Evolutionary conservation across 2,329 filamentous ascomycete species (phyloP).

Genomic region (Colletotrichum theobromicola): DNA sequence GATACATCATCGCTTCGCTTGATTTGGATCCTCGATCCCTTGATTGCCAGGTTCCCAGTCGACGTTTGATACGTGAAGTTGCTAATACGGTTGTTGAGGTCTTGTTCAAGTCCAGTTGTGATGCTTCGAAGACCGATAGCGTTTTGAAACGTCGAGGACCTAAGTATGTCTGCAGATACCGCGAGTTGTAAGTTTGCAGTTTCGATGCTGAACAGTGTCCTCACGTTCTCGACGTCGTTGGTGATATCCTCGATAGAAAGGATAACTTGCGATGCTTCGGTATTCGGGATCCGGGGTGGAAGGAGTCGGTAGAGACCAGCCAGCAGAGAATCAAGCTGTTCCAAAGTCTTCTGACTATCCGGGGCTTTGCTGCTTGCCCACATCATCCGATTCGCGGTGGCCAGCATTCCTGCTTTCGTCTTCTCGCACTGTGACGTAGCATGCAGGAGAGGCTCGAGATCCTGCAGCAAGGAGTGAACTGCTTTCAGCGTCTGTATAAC

Average conservation of each 20-base stretch:
- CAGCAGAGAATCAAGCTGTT: neutral
- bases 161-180: neutral
- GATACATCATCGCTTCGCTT: neutral
- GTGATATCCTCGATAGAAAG: neutral
- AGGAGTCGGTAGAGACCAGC: neutral
- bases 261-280: neutral
- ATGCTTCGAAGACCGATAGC: neutral
- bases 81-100: neutral
- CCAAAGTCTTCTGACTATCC: neutral
- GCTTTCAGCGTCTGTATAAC: neutral
- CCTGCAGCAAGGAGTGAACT: neutral
- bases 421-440: neutral
- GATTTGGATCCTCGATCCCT: neutral
- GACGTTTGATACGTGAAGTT: neutral
- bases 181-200: neutral
- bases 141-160: neutral
- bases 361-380: neutral
- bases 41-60: neutral
- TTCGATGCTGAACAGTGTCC: neutral
- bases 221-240: neutral
- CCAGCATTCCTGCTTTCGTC: neutral
- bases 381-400: neutral
- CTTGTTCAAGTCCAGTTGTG: neutral
- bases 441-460: neutral
- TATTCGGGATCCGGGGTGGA: neutral